Evolutionary conservation across 202 grass and related monocot genomes (phyloP), one percentile per base, ranked within the genome.

Genomic region (Setaria viridis): DNA sequence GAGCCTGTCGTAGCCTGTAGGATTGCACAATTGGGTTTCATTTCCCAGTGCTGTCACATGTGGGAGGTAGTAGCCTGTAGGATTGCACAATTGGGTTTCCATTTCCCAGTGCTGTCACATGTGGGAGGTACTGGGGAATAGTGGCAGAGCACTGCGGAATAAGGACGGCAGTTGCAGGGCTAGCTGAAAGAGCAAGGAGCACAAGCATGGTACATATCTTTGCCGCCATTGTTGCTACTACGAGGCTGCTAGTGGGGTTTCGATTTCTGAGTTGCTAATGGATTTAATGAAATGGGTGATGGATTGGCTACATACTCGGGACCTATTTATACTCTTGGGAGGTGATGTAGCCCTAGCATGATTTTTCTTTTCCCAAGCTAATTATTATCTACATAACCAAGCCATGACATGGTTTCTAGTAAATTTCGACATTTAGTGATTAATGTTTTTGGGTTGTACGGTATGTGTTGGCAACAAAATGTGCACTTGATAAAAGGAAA

Each of bases 91-190:
- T 43, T 15, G 9, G 74, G 35, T 59, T 25, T 12, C 12, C 39
- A 19, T 6, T 6, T 8, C 0, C 41, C 0, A n/a, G 0, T 4
- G 69, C 5, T 4, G 7, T 6, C 2, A 49, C 0, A 12, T 12
- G 2, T 14, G 42, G 6, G 11, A 47, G 10, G 45, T 57, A 53
- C 9, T 4, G 15, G 17, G 34, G 51, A 41, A 47, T 53, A 7
- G 4, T 14, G 37, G 25, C 25, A 25, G 65, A 67, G 42, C 2
- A 25, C 0, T 70, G 42, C 0, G n/a, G 42, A 43, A 12, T 5
- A 70, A 7, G 2, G 0, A 15, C 9, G 1, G 76, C 76, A 0
- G n/a, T 47, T 11, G 42, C 2, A 1, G 58, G 58, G 2, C 58
- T 49, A 2, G 17, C 25, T 5, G 2, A 78, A 34, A 78, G 14